Conservation (phyloP, 2,329 filamentous ascomycete genomes). For the Lachnellula willkommii region DNA sequence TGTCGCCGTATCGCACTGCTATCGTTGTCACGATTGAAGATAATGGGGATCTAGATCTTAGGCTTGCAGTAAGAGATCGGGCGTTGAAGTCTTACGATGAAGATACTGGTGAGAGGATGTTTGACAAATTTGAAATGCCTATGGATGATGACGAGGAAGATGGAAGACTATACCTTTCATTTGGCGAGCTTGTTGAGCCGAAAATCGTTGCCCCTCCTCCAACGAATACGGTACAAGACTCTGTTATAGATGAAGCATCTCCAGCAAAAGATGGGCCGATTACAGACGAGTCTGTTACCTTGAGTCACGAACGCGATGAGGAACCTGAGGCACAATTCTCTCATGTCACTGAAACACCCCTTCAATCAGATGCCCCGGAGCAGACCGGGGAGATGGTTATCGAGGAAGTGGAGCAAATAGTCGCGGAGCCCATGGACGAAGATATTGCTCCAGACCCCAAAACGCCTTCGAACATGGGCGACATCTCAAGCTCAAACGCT, state of each 20-base stretch:
- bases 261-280: slow-evolving; percentile 11
- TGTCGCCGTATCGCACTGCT: slow-evolving; percentile 60
- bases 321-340: slow-evolving; percentile 22
- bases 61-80: slow-evolving; percentile 65
- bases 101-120: slow-evolving; percentile 64
- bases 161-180: slow-evolving; percentile 54
- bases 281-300: slow-evolving; percentile 12
- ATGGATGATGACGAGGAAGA: slow-evolving; percentile 53
- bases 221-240: slow-evolving; percentile 19
- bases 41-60: slow-evolving; percentile 51
- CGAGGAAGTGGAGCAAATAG: background rate
- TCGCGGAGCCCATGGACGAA: background rate
- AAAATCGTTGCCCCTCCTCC: slow-evolving; percentile 52
- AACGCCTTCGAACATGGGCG: slow-evolving; percentile 5
- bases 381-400: background rate
- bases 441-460: background rate
- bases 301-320: slow-evolving; percentile 14
- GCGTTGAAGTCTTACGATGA: slow-evolving; percentile 56
- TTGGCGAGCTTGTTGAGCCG: slow-evolving; percentile 61
- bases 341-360: slow-evolving; percentile 26
- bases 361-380: slow-evolving; percentile 19
- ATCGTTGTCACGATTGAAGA: slow-evolving; percentile 53
- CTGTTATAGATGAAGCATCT: slow-evolving; percentile 5
- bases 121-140: slow-evolving; percentile 72
- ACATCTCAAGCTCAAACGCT: slow-evolving; percentile 23